phyloP scores from a whole-genome alignment of 2,329 filamentous ascomycete species.

The Neofusicoccum cordaticola region DNA sequence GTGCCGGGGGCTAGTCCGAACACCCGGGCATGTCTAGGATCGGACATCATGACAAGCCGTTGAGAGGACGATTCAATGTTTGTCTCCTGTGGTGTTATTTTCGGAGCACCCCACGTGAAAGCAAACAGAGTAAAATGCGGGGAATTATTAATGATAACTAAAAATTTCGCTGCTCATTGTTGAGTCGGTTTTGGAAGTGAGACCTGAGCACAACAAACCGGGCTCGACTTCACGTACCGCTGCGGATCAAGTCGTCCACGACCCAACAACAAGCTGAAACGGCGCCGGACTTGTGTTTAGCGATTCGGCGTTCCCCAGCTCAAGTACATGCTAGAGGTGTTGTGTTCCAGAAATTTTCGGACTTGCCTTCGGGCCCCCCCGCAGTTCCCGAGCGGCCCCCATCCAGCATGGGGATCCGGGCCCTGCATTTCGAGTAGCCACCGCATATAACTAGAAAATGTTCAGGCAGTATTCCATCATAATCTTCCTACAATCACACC shows the following conservation, averaged over 20 bases:
- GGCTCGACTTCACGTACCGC: neutral
- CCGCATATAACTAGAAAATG: neutral
- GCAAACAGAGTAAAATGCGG: neutral
- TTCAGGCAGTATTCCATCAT: neutral
- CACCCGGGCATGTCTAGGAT: neutral
- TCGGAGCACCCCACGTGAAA: neutral
- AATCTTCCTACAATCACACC: neutral
- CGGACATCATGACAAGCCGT: neutral
- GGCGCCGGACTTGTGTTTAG: neutral
- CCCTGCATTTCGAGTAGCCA: neutral
- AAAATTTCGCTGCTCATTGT: neutral
- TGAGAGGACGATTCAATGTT: neutral
- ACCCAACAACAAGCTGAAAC: neutral
- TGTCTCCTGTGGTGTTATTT: neutral
- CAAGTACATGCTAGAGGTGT: neutral
- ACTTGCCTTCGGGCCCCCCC: conserved; percentile 9
- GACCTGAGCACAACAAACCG: neutral
- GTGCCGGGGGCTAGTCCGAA: neutral
- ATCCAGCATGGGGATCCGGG: conserved; percentile 15
- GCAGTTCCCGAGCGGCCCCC: conserved; percentile 8
- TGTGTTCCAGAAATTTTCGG: conserved; percentile 6
- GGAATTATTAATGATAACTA: neutral
- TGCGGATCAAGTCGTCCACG: neutral
- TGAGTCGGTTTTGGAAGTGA: neutral
- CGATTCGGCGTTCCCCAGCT: neutral